Conservation (phyloP, 2,329 filamentous ascomycete genomes). For the Alternaria sp. region DNA sequence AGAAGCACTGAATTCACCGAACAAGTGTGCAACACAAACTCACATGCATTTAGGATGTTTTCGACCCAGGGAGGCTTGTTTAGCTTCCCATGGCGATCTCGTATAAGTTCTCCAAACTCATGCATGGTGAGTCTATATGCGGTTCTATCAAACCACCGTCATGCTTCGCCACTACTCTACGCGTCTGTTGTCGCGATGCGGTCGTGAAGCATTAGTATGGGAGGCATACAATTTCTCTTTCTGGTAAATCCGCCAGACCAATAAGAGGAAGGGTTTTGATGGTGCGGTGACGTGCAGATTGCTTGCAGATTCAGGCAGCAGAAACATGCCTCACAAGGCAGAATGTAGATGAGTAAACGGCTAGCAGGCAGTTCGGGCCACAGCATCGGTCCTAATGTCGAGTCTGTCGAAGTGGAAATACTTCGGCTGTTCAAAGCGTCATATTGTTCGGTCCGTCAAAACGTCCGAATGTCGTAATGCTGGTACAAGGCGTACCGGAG, state of each 20-base stretch:
- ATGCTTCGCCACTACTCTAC: neutral
- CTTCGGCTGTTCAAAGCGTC: neutral
- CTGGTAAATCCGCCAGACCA: neutral
- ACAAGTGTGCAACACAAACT: neutral
- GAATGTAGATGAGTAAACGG: neutral
- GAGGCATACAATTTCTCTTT: neutral
- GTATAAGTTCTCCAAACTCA: neutral
- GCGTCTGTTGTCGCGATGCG: neutral
- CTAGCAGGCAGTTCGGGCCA: neutral
- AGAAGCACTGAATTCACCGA: constrained; percentile 1
- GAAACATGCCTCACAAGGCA: constrained; percentile 8
- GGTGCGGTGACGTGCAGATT: constrained; percentile 2
- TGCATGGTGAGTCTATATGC: neutral
- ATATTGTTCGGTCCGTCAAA: neutral
- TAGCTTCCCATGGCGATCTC: neutral
- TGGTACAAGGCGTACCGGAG: neutral
- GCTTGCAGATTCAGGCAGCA: neutral
- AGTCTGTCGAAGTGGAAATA: neutral
- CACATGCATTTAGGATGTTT: neutral
- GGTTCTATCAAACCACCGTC: neutral
- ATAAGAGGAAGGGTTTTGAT: neutral
- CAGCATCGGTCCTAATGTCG: neutral
- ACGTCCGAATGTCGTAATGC: neutral
- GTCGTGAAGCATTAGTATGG: neutral
- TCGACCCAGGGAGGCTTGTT: neutral